Base-by-base conservation (phyloP, 768 basidiomycete species). In the Mycena vulgaris region DNA sequence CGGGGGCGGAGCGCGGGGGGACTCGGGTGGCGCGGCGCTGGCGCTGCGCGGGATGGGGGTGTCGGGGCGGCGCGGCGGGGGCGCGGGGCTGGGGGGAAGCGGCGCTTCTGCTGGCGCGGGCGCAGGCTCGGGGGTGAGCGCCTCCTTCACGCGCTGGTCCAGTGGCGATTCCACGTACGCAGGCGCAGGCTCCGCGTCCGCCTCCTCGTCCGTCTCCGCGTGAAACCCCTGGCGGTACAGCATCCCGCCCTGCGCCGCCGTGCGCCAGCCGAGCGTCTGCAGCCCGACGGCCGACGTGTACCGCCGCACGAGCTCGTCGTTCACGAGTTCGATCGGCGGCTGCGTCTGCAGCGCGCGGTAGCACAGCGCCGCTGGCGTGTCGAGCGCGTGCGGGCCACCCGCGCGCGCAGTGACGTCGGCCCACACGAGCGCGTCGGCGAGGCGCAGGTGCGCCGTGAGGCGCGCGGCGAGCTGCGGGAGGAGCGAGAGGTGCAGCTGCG, bases 351-450 rank as follows among this genome's bases (percentile, higher is more conserved):
- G n/a, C 55, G 5, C 25, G 37, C 68, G 68, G 28, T 63, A 69
- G 16, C 23, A 23, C 21, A 39, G 19, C 37, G 56, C 68, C 10
- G 53, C 52, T 1, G 49, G 61, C 5, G 27, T 14, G 16, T 5
- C 48, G 30, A 63, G 27, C 6, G 61, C 47, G 5, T 63, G 48
- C 2, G 55, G 56, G 40, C 57, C 30, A 19, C 25, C 52, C 33
- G 53, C 67, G 25, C 56, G 63, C 39, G 49, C 68, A 10, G 49
- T 5, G 13, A 69, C 49, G 55, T 69, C 68, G n/a, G 48, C 56
- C 68, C 68, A 69, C 2, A 69, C 63, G 19, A 69, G 68, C 49
- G 62, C 68, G n/a, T 69, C 68, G 28, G 68, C 68, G 13, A 27
- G 11, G 25, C 35, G n/a, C 1, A 69, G 49, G 33, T 64, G 28